Conservation (phyloP, 2,329 filamentous ascomycete genomes). For the Trichoderma sp. region DNA sequence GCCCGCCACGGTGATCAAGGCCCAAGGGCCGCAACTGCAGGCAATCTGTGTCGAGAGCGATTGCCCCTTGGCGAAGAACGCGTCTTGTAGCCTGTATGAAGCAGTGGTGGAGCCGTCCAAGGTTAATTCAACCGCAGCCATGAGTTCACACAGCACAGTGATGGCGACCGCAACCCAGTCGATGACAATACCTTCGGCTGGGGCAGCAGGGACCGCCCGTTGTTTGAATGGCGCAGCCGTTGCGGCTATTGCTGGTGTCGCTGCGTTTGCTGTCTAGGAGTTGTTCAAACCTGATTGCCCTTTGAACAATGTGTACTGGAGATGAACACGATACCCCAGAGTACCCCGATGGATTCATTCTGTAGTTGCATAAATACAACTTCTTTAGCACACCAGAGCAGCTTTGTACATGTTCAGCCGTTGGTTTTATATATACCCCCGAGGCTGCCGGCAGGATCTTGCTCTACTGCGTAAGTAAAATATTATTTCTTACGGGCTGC, state of each 20-base stretch:
- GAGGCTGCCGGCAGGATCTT: neutral
- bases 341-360: too few relatives aligned
- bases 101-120: slow-evolving; percentile 23
- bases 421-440: neutral
- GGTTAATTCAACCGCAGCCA: slow-evolving; percentile 13
- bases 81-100: slow-evolving; percentile 46
- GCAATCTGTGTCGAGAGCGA: slow-evolving; percentile 51
- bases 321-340: neutral
- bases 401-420: neutral
- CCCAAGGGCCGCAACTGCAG: slow-evolving; percentile 48
- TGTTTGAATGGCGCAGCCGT: slow-evolving; percentile 30
- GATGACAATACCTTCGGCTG: slow-evolving; percentile 22
- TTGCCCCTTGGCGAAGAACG: slow-evolving; percentile 47
- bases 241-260: slow-evolving; percentile 25
- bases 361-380: neutral
- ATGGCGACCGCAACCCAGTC: neutral
- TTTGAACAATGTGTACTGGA: neutral
- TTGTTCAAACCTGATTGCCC: neutral
- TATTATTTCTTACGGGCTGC: neutral
- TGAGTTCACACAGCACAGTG: neutral
- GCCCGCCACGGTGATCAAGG: slow-evolving; percentile 42
- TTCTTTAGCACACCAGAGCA: neutral
- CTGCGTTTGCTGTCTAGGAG: slow-evolving; percentile 30
- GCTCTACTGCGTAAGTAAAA: neutral
- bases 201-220: slow-evolving; percentile 28